Conservation (phyloP, 202 grass and related monocot genomes). For the Elaeis oleifera region DNA sequence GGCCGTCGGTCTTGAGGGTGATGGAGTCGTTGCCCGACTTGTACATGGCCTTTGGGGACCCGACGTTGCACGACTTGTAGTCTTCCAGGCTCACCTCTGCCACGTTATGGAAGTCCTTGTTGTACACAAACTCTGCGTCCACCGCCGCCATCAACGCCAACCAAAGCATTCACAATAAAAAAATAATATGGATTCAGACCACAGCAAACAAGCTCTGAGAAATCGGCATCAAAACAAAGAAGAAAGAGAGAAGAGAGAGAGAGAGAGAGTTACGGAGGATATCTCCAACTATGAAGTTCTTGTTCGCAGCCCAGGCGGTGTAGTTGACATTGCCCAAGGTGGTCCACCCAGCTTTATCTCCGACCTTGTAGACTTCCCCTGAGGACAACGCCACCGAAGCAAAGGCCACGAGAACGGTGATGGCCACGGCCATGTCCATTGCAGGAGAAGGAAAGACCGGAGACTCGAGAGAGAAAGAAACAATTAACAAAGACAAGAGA, state of each 20-base stretch:
- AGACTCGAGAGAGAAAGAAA: not conserved
- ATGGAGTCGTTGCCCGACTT: slow-evolving; percentile 72
- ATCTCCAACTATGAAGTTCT: slow-evolving; percentile 45
- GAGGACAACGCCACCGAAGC: slow-evolving; percentile 37
- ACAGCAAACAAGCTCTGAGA: not conserved
- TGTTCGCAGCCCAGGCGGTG: slow-evolving; percentile 41
- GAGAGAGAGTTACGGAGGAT: slow-evolving; percentile 38
- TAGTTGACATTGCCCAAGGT: slow-evolving; percentile 64
- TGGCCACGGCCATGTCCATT: slow-evolving; percentile 18
- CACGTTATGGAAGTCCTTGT: slow-evolving; percentile 70
- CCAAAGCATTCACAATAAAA: not conserved
- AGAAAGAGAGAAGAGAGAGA: not conserved
- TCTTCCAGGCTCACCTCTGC: slow-evolving; percentile 58
- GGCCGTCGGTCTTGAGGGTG: slow-evolving; percentile 44
- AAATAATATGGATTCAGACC: not conserved
- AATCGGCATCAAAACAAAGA: not conserved
- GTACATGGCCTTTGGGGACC: slow-evolving; percentile 51
- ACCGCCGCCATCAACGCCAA: not conserved
- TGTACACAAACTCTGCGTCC: slow-evolving; percentile 53
- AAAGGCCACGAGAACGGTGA: slow-evolving; percentile 30
- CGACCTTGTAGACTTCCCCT: slow-evolving; percentile 47
- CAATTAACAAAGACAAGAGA: not conserved
- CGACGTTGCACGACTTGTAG: slow-evolving; percentile 55
- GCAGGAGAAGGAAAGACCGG: not conserved
- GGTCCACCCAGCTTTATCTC: slow-evolving; percentile 65